Conservation (phyloP, 345 rosid species). For the Heritiera littoralis region DNA sequence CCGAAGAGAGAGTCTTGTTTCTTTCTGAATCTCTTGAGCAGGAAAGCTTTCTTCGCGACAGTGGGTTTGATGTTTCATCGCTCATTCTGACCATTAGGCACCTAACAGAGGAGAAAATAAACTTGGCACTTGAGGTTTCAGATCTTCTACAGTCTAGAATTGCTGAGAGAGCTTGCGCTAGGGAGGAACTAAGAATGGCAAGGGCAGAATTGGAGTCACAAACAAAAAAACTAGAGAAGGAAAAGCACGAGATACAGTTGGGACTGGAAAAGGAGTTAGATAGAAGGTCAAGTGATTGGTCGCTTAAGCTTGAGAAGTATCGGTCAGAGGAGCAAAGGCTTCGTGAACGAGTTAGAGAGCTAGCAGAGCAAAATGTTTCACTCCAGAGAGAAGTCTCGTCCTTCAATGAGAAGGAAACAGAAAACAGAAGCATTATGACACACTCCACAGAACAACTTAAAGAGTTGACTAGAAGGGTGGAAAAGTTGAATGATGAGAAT, state of each 20-base stretch:
- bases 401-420: constrained; percentile 67
- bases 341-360: constrained; percentile 91
- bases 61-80: constrained; percentile 62
- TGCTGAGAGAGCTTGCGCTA: constrained; percentile 61
- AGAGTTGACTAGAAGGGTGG: constrained; percentile 55
- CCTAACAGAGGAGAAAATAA: constrained; percentile 64
- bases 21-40: constrained; percentile 72
- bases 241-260: constrained; percentile 73
- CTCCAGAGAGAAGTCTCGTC: constrained; percentile 84
- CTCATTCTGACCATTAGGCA: constrained; percentile 59
- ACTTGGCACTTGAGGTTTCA: constrained; percentile 73
- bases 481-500: constrained; percentile 57
- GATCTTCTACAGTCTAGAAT: constrained; percentile 62
- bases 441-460: constrained; percentile 60
- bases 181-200: constrained; percentile 57
- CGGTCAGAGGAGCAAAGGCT: constrained; percentile 87
- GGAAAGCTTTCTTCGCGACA: constrained; percentile 52
- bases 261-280: constrained; percentile 93
- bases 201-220: constrained; percentile 61
- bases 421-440: constrained; percentile 54
- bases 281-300: constrained; percentile 96
- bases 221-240: constrained; percentile 64
- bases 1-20: constrained; percentile 62
- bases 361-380: constrained; percentile 94
- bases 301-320: constrained; percentile 76